phyloP scores from a whole-genome alignment of 1,284 basidiomycete species.

The Sporisorium exsertum region DNA sequence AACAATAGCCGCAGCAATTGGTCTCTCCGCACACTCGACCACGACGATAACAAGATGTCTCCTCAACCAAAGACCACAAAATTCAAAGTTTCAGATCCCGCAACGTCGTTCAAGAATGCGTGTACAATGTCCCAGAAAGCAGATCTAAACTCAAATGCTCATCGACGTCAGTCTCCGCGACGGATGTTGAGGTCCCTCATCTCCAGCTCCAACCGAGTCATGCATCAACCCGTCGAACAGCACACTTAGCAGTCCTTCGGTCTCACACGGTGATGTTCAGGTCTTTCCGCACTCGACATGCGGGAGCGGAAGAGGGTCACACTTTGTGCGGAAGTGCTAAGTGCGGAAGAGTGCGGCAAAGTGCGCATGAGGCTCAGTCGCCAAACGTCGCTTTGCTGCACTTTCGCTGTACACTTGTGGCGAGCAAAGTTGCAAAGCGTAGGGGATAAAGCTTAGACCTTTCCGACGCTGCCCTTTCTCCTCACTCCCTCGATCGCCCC shows the following conservation, averaged over 20 bases:
- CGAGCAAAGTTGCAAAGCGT: background rate
- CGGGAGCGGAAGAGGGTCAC: background rate
- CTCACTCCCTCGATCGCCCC: background rate
- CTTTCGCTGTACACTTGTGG: background rate
- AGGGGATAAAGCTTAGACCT: conserved; percentile 10
- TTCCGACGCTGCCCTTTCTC: background rate
- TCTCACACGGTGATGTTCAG: background rate
- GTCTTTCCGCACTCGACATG: background rate
- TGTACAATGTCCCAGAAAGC: no score
- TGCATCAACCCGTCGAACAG: background rate
- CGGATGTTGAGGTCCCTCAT: no score
- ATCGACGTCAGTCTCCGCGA: no score
- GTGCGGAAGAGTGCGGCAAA: background rate
- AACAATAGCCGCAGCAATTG: background rate
- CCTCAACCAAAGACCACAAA: no score
- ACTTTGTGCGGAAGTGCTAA: background rate
- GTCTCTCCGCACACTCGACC: no score
- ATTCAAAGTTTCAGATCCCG: no score
- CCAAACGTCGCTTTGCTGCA: background rate
- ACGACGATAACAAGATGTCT: no score
- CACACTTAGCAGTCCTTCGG: background rate
- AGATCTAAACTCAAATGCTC: no score
- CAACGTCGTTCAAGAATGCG: no score
- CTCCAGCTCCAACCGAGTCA: background rate
- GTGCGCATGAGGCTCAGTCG: conserved; percentile 10